Percentiles rank a stretch among this genome's conserved stretches.
phyloP scores from a whole-genome alignment of 2,329 filamentous ascomycete genomes.

The Diplodia scrobiculata region DNA sequence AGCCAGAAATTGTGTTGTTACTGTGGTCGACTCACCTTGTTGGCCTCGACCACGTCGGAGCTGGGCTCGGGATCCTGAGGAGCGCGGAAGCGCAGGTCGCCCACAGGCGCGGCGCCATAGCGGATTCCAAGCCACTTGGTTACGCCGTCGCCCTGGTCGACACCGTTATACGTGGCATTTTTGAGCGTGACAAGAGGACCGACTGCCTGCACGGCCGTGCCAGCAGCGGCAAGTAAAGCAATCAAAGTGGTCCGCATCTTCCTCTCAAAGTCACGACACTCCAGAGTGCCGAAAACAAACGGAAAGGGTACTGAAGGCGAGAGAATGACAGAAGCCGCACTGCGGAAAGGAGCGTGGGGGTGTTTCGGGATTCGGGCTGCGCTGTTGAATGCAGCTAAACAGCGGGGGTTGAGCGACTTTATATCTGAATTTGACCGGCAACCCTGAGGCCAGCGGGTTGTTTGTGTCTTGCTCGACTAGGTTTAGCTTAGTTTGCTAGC shows the following conservation, averaged over 20 bases:
- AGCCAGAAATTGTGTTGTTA: background rate
- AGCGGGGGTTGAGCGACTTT: background rate
- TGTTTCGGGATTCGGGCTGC: too few species aligned
- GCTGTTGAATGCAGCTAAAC: background rate
- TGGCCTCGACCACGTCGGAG: constrained; percentile 6
- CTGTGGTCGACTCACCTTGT: background rate
- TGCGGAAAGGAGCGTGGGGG: background rate
- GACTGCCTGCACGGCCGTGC: constrained; percentile 36
- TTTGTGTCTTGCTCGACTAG: too few species aligned
- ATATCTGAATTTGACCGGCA: background rate
- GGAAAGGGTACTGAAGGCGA: too few species aligned
- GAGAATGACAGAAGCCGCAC: background rate
- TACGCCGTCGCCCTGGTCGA: constrained; percentile 56
- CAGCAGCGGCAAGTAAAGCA: constrained; percentile 1
- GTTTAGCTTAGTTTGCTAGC: too few species aligned
- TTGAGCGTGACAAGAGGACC: constrained; percentile 60
- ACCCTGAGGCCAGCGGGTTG: too few species aligned
- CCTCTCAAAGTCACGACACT: too few species aligned
- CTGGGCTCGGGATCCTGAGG: constrained; percentile 48
- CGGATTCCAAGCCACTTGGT: constrained; percentile 70
- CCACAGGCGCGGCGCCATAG: constrained; percentile 58
- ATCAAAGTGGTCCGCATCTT: background rate
- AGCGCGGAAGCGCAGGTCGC: constrained; percentile 55
- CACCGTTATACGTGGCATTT: constrained; percentile 68
- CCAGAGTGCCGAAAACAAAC: background rate